Evolutionary conservation across 2,329 filamentous ascomycete species (phyloP), one percentile per base, ranked within the genome.

Genomic region (Pseudomassariella vexata): DNA sequence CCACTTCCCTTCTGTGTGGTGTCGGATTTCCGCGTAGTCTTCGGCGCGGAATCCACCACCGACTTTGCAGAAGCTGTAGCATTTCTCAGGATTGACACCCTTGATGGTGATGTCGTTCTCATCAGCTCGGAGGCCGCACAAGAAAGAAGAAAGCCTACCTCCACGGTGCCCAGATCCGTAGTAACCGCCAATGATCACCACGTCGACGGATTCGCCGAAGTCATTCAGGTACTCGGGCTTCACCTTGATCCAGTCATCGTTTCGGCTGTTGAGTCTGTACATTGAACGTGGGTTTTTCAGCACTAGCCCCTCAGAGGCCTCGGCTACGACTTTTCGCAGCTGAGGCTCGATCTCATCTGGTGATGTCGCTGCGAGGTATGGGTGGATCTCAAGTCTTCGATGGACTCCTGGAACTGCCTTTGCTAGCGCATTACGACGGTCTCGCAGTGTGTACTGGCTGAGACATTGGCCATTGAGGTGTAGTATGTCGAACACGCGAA

Each of bases 211-310:
- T 59, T 96, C 90, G 39, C 92, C 92, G 54, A 92, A 95, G 41
- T 95, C 90, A 3, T 81, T 81, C 89, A 96, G 95, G 57, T 98
- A 98, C 43, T 98, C 92, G 1, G 92, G 92, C 50, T 98, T 98
- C 7, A 98, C 89, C 55, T 98, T 98, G 62, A 95, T 82, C 92
- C 92, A 98, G 57, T 95, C 86, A 47, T 94, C 85, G 48, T 94
- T 92, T 28, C 92, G 82, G 45, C 86, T 85, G 50, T 94, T 95
- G 8, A 96, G 70, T 6, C 78, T 73, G 55, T 98, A 98, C 49
- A 77, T 73, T 1, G 89, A 94, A 5, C 82, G 73, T 6, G 92
- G 92, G 41, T 95, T 96, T 64, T 98, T 98, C 32, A 96, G 63
- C 0, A 98, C 88, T 1, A 96, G 68, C 2, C 92, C 92, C 56